A percentile compares a stretch with the other conserved stretches of the same genome.
These are phyloP conservation scores for Fraxinus pennsylvanica DNA, from an alignment of 257 asterid species.

Conservation along the genomic window DNA sequence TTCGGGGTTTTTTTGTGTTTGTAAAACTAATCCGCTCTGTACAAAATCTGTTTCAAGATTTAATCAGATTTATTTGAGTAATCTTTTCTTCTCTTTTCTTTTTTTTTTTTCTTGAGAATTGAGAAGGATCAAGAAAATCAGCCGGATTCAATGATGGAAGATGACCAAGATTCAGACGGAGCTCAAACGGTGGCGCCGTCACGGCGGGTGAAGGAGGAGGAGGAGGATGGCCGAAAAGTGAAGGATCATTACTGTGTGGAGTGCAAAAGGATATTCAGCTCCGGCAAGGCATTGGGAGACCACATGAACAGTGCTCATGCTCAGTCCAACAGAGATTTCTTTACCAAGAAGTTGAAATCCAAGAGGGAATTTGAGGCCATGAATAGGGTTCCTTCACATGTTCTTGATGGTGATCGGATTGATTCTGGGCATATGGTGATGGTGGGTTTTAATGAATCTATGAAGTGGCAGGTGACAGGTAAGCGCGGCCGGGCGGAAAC, in stretches of 20 bases:
- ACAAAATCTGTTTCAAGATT: background rate
- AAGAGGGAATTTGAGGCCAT: conserved; percentile 1
- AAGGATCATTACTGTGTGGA: conserved; percentile 39
- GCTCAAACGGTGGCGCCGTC: background rate
- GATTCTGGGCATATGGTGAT: background rate
- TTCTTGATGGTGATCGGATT: background rate
- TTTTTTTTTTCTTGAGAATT: background rate
- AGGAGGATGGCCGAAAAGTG: background rate
- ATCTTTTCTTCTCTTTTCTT: background rate
- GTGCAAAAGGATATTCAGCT: conserved; percentile 50
- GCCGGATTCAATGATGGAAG: background rate
- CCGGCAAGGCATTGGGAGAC: conserved; percentile 78
- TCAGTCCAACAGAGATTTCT: conserved; percentile 51
- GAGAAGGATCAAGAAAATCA: background rate
- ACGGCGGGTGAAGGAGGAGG: conserved; percentile 9
- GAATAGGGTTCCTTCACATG: background rate
- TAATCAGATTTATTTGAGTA: background rate
- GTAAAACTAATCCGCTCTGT: background rate
- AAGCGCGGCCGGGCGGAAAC: conserved; percentile 31
- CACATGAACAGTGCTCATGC: conserved; percentile 80
- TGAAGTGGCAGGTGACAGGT: conserved; percentile 38
- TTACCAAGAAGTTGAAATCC: conserved; percentile 27
- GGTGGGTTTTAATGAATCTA: background rate
- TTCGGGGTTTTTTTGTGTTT: conserved; percentile 25
- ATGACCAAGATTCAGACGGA: background rate